Evolutionary conservation across 2,329 filamentous ascomycete species (phyloP), one percentile per base, ranked within the genome.

Genomic region (Fusarium brevicatenulatum): DNA sequence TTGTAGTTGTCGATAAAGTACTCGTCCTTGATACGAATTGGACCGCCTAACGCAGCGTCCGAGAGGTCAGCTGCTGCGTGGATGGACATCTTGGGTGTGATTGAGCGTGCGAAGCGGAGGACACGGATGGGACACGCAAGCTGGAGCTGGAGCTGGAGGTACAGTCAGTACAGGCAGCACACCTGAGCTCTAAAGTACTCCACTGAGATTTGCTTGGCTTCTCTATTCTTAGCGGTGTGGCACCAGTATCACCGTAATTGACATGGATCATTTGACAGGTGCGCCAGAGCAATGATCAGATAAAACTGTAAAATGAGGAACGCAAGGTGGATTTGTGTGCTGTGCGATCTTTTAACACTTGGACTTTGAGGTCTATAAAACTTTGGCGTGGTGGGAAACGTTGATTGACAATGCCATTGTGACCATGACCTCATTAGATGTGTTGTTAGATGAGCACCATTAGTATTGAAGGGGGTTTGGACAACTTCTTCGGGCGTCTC

Each of bases 1-100:
- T 81, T 78, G 63, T 83, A 72, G 37, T 60, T 68, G 49, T 84
- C 83, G 55, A 80, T 63, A 55, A 84, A 84, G 37, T 68, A 67
- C 34, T 75, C 76, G 57, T 76, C 77, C 16, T 75, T 54, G 50
- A 81, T 76, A 23, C 70, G 67, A 32, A 82, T 76, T 37, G 78
- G 70, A 28, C 81, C 79, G 32, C 80, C 81, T 10, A 82, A 65
- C 2, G 81, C 81, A 16, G 78, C 78, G 39, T 79, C 78, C 18
- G 81, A 82, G 55, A 82, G 79, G 49, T 82, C 80, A 18, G 79
- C 75, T n/a, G 81, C 81, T 63, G 74, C 71, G 63, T 74, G 66
- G 32, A 66, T 65, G 21, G 53, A 63, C 76, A 78, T 78, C 54
- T 42, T 43, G 47, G 52, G 42, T 19, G 34, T 47, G 53, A 32